Evolutionary conservation across 2,329 filamentous ascomycete genomes (phyloP), one percentile per base, ranked within the genome.

Genomic region (Seiridium cupressi): DNA sequence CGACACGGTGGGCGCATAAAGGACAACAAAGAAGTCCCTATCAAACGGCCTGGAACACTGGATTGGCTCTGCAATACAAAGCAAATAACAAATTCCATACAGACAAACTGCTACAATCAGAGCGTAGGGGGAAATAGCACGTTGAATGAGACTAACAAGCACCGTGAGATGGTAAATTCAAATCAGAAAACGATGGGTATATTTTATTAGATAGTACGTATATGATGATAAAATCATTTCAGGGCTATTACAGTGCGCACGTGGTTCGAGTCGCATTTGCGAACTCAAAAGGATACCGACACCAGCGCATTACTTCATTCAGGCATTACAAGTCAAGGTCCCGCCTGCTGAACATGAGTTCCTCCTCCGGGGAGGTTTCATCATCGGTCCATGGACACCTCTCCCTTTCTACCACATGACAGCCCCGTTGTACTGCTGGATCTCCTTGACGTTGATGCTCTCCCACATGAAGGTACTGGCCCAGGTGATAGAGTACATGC

Each of bases 361-460:
- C 18, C 18, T 26, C 18, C 18, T 26, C 18, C 18, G 18, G 18
- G 18, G 18, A 26, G 18, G 18, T 26, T 26, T 49, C 7, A 5
- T 44, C 32, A 44, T 55, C 36, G 18, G 18, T 26, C 18, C 2
- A 26, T 26, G 18, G 18, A 26, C 18, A 26, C 18, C 18, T 46
- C 34, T 31, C 10, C 18, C 44, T 44, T 18, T 55, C 35, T 57
- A 57, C 42, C 40, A 57, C 55, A 57, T 57, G 32, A 47, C 44
- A 13, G 44, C 40, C 6, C 75, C 76, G 61, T 75, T 73, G 10
- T 70, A 69, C 60, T 77, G 68, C 59, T 73, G 70, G 34, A 74
- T 64, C 13, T 75, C 66, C 60, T 74, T 76, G n/a, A 80, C 68
- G 59, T 74, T 73, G 59, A 79, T 74, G 62, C 79, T 73, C 64